Base-by-base conservation (phyloP, 1,284 basidiomycete genomes). In the Xerocomus amazonicus region DNA sequence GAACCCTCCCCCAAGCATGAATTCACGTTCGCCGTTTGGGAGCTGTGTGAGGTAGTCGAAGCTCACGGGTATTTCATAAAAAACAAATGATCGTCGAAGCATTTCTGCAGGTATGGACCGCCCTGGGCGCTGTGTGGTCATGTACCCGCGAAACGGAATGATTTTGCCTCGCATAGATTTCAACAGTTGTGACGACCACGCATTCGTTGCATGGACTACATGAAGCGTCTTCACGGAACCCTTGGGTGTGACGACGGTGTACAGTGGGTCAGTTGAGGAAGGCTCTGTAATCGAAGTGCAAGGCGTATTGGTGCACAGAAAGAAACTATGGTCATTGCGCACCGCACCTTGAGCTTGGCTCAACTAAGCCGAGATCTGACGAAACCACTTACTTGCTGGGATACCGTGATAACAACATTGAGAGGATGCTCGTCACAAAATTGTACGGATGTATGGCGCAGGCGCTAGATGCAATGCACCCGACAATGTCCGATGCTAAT, bases 131-230 rank as follows among this genome's bases (percentile, higher is more conserved):
- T 80, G 74, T 1, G 77, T 70, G 26, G 77, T 69, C 70, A 79
- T 77, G 51, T 71, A 72, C 2, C 73, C 79, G 2, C 79, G 73
- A 3, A 74, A 67, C 2, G 80, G 78, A 17, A 76, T 62, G 53
- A 81, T 69, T 52, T 73, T 77, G 39, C 65, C 63, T 31, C 73
- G 73, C 54, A 76, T 59, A 1, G 69, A 65, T 16, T 61, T 55
- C 48, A 80, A 59, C 31, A 84, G 70, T 50, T 81, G 75, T 0
- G 78, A 76, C 9, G 70, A 70, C 70, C 81, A 84, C 36, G 70
- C 81, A 54, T 84, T 84, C 14, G 82, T 83, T 1, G 81, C 80
- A 57, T 84, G 82, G 16, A 84, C 65, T 34, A 84, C 65, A 56
- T 77, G 76, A 7, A 63, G 58, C 0, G 78, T 66, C 27, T 53